Evolutionary conservation across 78 protist species (phyloP).

Genomic region (Blattamonas nauphoetae): DNA sequence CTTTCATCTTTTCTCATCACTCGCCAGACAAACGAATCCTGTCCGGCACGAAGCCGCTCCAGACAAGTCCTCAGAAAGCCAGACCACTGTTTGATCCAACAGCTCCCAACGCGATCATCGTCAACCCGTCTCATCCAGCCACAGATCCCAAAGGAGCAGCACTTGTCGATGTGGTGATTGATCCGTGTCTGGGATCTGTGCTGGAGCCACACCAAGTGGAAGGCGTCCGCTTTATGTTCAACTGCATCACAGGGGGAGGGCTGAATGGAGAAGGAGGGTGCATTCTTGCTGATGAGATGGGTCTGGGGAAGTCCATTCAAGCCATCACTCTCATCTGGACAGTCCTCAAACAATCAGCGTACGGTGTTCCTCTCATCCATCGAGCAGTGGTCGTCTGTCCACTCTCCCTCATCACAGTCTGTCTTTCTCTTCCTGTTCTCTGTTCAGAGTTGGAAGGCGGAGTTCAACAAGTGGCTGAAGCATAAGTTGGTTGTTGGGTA

Average conservation of each 20-base stretch:
- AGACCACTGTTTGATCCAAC: neutral
- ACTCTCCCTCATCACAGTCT: neutral
- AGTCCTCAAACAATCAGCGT: neutral
- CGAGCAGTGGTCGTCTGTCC: slow-evolving; percentile 4
- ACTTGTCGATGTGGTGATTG: neutral
- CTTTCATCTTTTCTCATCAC: no score
- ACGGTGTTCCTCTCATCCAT: neutral
- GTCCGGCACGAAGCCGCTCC: no score
- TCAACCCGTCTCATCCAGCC: neutral
- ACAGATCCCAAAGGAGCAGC: neutral
- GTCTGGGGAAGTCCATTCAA: slow-evolving; percentile 6
- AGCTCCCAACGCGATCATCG: neutral
- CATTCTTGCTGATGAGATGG: slow-evolving; percentile 13
- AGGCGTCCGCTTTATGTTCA: neutral
- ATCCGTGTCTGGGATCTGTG: neutral
- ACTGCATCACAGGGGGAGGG: slow-evolving; percentile 8
- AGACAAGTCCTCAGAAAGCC: no score
- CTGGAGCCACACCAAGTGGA: slow-evolving; percentile 13
- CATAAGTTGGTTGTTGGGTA: neutral
- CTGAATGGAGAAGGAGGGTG: neutral
- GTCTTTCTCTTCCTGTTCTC: neutral
- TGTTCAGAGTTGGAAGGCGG: neutral
- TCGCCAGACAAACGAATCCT: no score
- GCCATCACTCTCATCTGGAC: slow-evolving; percentile 4
- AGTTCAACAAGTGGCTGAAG: neutral